Conservation (phyloP, 441 rosid species). For the Aquilaria agallochum region DNA sequence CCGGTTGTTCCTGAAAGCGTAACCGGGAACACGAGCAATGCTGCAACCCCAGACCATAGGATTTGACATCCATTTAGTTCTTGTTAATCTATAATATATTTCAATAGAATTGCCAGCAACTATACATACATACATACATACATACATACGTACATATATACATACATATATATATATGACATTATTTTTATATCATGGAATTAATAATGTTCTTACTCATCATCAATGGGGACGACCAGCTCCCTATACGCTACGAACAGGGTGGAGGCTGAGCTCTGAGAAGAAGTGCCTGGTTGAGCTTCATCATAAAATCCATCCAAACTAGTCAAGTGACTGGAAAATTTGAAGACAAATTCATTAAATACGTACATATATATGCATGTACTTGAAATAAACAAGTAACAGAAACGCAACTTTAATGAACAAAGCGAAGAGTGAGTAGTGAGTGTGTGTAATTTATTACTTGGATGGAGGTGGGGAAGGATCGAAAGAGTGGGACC, state of each 20-base stretch:
- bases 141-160: background rate
- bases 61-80: no score
- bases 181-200: no score
- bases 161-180: background rate
- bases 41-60: background rate
- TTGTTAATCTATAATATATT: no score
- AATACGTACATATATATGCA: no score
- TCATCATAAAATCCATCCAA: conserved; percentile 53
- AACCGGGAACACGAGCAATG: conserved; percentile 56
- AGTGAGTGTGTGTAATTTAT: background rate
- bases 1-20: conserved; percentile 45
- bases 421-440: background rate
- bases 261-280: conserved; percentile 31
- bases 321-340: conserved; percentile 40
- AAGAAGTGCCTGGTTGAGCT: conserved; percentile 36
- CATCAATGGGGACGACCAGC: conserved; percentile 29
- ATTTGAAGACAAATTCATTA: background rate
- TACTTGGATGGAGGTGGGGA: conserved; percentile 48
- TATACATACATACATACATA: background rate
- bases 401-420: background rate
- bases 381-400: background rate
- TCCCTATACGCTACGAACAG: conserved; percentile 49
- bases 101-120: no score
- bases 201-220: conserved; percentile 25
- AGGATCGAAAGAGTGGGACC: conserved; percentile 35